A percentile compares a stretch with the other conserved stretches of the same genome.
These are phyloP conservation scores for Dryas alaskensis DNA, from an alignment of 306 rosid species.

Conservation along the genomic window DNA sequence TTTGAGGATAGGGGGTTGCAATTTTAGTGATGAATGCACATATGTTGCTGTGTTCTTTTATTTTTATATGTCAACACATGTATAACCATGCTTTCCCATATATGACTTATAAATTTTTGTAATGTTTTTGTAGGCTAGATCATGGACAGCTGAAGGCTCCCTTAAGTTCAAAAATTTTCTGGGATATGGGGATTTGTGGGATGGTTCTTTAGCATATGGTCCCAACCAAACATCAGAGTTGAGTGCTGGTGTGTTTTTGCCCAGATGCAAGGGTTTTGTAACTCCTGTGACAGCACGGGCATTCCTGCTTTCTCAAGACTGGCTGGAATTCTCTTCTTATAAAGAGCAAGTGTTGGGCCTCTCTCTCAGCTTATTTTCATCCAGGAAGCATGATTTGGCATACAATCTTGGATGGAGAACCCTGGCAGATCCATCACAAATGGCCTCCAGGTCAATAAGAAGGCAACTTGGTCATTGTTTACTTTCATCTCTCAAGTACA, in stretches of 20 bases:
- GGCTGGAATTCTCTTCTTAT: slow-evolving; percentile 88
- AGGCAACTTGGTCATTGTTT: slow-evolving; percentile 97
- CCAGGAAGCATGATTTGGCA: slow-evolving; percentile 71
- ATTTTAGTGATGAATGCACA: not conserved
- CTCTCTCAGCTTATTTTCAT: slow-evolving; percentile 72
- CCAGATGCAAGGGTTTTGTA: slow-evolving; percentile 55
- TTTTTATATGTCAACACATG: not conserved
- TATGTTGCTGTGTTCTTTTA: slow-evolving; percentile 5
- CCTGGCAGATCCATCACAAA: slow-evolving; percentile 80
- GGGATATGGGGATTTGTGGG: slow-evolving; percentile 96
- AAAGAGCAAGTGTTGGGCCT: slow-evolving; percentile 79
- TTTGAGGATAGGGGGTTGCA: not conserved
- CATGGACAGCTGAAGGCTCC: slow-evolving; percentile 81
- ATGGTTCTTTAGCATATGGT: slow-evolving; percentile 86
- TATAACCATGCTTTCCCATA: slow-evolving; percentile 3
- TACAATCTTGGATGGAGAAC: slow-evolving; percentile 96
- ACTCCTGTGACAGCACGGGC: slow-evolving; percentile 69
- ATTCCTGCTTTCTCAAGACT: slow-evolving; percentile 86
- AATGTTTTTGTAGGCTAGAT: slow-evolving; percentile 69
- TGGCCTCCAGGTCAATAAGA: slow-evolving; percentile 87
- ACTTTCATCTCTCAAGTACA: slow-evolving; percentile 80
- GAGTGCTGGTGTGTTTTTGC: slow-evolving; percentile 77
- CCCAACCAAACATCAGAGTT: slow-evolving; percentile 80
- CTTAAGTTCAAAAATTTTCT: slow-evolving; percentile 78
- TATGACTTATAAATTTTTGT: slow-evolving; percentile 25